Conservation (phyloP, 306 rosid species). For the Adenanthera pavonina region DNA sequence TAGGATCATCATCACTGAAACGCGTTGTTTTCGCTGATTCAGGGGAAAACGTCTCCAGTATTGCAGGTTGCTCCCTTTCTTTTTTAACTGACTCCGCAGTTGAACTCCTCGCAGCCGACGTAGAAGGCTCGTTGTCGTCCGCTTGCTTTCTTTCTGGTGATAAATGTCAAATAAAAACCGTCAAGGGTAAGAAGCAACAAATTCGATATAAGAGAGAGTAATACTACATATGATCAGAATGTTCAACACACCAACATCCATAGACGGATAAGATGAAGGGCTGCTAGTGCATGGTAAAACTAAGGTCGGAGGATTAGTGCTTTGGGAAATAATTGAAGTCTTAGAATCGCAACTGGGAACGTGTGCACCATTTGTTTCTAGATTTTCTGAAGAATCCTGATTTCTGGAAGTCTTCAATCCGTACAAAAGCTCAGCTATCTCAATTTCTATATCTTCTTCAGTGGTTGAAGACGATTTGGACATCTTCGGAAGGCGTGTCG, state of each 20-base stretch:
- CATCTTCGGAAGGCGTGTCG: slow-evolving; percentile 38
- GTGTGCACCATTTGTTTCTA: slow-evolving; percentile 37
- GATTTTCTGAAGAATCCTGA: slow-evolving; percentile 37
- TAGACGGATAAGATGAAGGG: slow-evolving; percentile 17
- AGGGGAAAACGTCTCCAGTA: slow-evolving; percentile 32
- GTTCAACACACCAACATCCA: slow-evolving; percentile 45
- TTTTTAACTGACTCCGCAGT: slow-evolving; percentile 33
- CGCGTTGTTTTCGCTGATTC: slow-evolving; percentile 25
- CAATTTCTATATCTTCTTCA: slow-evolving; percentile 64
- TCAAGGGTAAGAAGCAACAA: neutral
- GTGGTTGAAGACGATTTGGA: slow-evolving; percentile 45
- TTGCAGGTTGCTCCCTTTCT: slow-evolving; percentile 43
- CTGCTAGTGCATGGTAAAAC: neutral
- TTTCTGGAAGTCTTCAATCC: slow-evolving; percentile 57
- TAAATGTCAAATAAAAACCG: slow-evolving; percentile 24
- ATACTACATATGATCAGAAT: slow-evolving; percentile 14
- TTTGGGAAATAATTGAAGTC: neutral
- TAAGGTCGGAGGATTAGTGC: neutral
- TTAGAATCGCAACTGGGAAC: neutral
- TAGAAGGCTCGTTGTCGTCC: slow-evolving; percentile 37
- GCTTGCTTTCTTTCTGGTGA: slow-evolving; percentile 42
- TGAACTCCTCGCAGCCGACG: slow-evolving; percentile 37
- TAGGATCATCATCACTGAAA: slow-evolving; percentile 18
- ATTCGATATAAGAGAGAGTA: neutral
- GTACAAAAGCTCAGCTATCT: slow-evolving; percentile 81